Evolutionary conservation across 2,329 filamentous ascomycete genomes (phyloP), one percentile per base, ranked within the genome.

Genomic region (Ceratocystiopsis brevicomis): DNA sequence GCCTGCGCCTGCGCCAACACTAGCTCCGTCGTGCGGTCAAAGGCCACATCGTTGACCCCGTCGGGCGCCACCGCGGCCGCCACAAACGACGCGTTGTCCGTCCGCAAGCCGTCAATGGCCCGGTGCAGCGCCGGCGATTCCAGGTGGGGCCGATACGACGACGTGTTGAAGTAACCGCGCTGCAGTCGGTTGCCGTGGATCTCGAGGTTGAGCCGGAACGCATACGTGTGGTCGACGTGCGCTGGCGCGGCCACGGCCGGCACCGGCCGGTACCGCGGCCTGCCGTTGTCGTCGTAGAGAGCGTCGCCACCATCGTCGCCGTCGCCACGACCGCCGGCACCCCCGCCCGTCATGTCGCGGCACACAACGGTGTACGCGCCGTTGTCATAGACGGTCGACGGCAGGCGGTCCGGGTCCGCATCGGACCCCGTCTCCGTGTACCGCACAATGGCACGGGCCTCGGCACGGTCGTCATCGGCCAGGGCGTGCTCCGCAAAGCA

Each of bases 1-100:
- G 69, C 62, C 32, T 59, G 47, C 40, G 69, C 69, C 49, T 78
- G 70, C 32, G 76, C 64, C 14, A 92, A 66, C 3, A 92, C 66
- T 50, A 78, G 69, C 48, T 66, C 63, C 40, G 59, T 55, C 41
- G 50, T 50, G 1, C 50, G 42, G 47, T 64, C 54, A 45, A 66
- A 67, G 2, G 67, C 61, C 37, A 65, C 64, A 4, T 65, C 65
- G 53, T 74, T 69, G 13, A 64, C 58, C 18, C 72, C 73, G 25
- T 30, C 25, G 25, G 46, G 70, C 39, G 11, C 39, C 42, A 6
- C 66, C 19, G 64, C 58, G 46, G 70, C 66, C 17, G 64, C 58
- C 3, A 59, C 58, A 46, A 68, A 68, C 8, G 61, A 58, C n/a
- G 65, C 62, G 34, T 73, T 71, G 4, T 52, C 49, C 1, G 52